Base-by-base conservation (phyloP, 306 rosid genomes). In the Sicyos edulis region DNA sequence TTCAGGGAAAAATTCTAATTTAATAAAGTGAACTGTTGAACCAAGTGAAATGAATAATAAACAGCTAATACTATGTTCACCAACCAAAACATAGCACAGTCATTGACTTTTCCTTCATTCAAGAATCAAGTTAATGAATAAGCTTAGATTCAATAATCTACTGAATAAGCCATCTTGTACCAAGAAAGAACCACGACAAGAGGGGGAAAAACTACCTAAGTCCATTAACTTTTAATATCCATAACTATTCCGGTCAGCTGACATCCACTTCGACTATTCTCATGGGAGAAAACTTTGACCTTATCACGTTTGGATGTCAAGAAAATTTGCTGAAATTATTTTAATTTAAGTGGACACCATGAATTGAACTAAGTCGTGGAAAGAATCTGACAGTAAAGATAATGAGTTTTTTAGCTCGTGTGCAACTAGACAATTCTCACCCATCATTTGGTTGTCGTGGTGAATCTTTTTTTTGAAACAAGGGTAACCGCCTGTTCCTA, bases 61-160 rank as follows among this genome's bases (percentile, higher is more conserved):
- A 22, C 52, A 7, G 52, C 52, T 32, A 42, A 8, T 42, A 42
- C 29, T n/a, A n/a, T n/a, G n/a, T n/a, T n/a, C n/a, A n/a, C n/a
- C n/a, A n/a, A n/a, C 24, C 45, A 51, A 50, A 32, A 32, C 37
- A 1, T 32, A 69, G 8, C 55, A 50, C 20, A 9, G 45, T 26
- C 59, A 69, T 50, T 9, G 9, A 69, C 12, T 5, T 50, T 49
- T 15, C 24, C 24, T 51, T 51, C 73, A 50, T 49, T 69, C 44
- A 68, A 68, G 73, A 49, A 50, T 14, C 56, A 7, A 50, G 44
- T 22, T 24, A 22, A 50, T 24, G 22, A 21, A 63, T 50, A 13
- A 26, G 15, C 19, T 49, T 42, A 68, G 4, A 68, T 68, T 15
- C 44, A 68, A 49, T 29, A 68, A 21, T 68, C 72, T 7, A 68